These are phyloP conservation scores for Planoprotostelium fungivorum DNA, from an alignment of 78 protist species.

Conservation along the genomic window DNA sequence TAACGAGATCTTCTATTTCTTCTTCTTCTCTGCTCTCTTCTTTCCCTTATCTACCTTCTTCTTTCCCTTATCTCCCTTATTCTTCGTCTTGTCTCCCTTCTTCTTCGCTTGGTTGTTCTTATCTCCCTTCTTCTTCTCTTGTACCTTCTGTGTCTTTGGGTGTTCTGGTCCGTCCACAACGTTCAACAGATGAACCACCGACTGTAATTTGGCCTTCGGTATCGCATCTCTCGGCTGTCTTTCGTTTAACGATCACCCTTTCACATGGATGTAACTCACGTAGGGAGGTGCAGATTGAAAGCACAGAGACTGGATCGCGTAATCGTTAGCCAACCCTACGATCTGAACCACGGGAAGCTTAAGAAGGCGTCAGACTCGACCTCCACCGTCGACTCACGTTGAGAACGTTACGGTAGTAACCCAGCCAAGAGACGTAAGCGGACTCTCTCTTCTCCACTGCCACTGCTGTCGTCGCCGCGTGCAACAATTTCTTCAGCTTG, in stretches of 20 bases:
- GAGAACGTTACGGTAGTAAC: neutral
- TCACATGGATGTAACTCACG: neutral
- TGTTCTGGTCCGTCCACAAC: neutral
- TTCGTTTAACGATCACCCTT: neutral
- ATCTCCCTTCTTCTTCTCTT: no score
- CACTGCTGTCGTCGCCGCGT: neutral
- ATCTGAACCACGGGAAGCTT: neutral
- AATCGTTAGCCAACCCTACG: neutral
- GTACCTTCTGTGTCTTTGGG: no score
- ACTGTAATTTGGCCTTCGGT: neutral
- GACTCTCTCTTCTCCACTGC: neutral
- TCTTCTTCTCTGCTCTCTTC: no score
- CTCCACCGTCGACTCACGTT: neutral
- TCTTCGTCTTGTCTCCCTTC: no score
- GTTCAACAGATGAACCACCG: neutral
- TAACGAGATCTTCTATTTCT: no score
- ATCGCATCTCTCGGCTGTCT: neutral
- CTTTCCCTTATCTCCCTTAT: no score
- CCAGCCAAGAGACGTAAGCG: neutral
- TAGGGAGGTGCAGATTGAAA: neutral
- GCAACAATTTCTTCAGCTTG: neutral
- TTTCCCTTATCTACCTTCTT: no score
- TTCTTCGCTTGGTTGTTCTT: no score
- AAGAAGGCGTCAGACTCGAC: neutral
- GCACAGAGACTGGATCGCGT: neutral